Conservation (phyloP, 1,284 basidiomycete genomes). For the Anthracocystis setariae region DNA sequence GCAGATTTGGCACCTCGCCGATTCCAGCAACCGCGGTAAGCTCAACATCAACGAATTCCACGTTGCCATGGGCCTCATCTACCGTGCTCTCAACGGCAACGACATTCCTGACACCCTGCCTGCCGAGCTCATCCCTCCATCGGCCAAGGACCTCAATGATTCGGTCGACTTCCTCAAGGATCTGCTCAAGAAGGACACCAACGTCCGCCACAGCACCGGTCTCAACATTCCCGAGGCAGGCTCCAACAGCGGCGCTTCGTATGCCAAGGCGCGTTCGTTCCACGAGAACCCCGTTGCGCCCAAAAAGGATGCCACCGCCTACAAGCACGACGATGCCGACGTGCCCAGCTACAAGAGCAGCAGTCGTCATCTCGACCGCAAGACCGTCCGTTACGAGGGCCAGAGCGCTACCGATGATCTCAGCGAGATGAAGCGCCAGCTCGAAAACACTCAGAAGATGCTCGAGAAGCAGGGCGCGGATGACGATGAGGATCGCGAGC, state of each 20-base stretch:
- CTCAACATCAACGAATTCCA: slow-evolving; percentile 93
- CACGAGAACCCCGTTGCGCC: slow-evolving; percentile 70
- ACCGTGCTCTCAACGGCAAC: slow-evolving; percentile 84
- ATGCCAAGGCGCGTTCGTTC: slow-evolving; percentile 78
- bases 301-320: slow-evolving; percentile 89
- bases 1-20: slow-evolving; percentile 79
- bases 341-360: slow-evolving; percentile 81
- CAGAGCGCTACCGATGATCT: slow-evolving; percentile 77
- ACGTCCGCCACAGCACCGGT: slow-evolving; percentile 69
- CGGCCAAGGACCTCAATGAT: slow-evolving; percentile 86
- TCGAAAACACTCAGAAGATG: slow-evolving; percentile 83
- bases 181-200: slow-evolving; percentile 83
- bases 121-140: slow-evolving; percentile 89
- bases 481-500: slow-evolving; percentile 76
- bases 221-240: slow-evolving; percentile 66
- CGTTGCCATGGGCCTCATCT: slow-evolving; percentile 98
- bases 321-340: slow-evolving; percentile 79
- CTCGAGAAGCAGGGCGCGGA: slow-evolving; percentile 81
- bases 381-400: slow-evolving; percentile 80
- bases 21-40: slow-evolving; percentile 66
- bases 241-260: slow-evolving; percentile 66
- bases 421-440: slow-evolving; percentile 84
- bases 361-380: slow-evolving; percentile 86
- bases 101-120: slow-evolving; percentile 87
- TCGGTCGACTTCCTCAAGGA: slow-evolving; percentile 92